A percentile compares a stretch with the other conserved stretches of the same genome.
Conservation (phyloP, 2,329 filamentous ascomycete genomes). For the Penicillium freii region DNA sequence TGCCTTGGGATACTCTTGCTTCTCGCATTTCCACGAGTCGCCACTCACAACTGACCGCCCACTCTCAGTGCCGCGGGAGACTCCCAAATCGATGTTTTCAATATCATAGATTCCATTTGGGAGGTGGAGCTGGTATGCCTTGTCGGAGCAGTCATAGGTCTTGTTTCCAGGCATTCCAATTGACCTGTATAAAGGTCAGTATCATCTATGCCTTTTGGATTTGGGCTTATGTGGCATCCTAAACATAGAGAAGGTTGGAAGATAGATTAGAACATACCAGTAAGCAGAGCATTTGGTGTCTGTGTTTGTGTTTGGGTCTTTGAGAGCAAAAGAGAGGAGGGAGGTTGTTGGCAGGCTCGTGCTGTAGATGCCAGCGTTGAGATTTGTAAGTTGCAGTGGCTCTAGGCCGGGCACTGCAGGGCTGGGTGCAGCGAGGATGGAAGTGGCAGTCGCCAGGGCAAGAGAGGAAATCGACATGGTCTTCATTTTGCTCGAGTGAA, state of each 20-base stretch:
- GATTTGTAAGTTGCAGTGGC: slow-evolving; percentile 10
- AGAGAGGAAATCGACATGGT: slow-evolving; percentile 2
- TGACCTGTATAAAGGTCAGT: slow-evolving; percentile 8
- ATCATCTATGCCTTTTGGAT: background rate
- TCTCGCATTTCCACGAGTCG: slow-evolving; percentile 13
- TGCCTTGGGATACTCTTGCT: slow-evolving; percentile 7
- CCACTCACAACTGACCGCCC: slow-evolving; percentile 8
- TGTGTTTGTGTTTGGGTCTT: slow-evolving; percentile 15
- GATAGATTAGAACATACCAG: slow-evolving; percentile 12
- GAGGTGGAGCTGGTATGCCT: slow-evolving; percentile 14
- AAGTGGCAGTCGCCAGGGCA: slow-evolving; percentile 11
- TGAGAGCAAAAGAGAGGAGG: slow-evolving; percentile 10
- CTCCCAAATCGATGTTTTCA: slow-evolving; percentile 14
- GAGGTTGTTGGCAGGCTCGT: slow-evolving; percentile 8
- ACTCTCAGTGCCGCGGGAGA: slow-evolving; percentile 12
- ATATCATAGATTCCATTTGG: slow-evolving; percentile 17
- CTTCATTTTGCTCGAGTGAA: slow-evolving; percentile 12
- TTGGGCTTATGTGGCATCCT: background rate
- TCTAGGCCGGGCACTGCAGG: background rate
- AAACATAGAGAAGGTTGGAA: background rate
- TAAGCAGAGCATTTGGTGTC: slow-evolving; percentile 10
- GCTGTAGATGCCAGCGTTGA: slow-evolving; percentile 10
- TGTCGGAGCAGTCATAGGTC: slow-evolving; percentile 13
- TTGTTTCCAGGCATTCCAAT: slow-evolving; percentile 5
- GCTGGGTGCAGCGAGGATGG: slow-evolving; percentile 11